phyloP scores from a whole-genome alignment of 2,329 filamentous ascomycete species.

The Zasmidium citrigriseum region DNA sequence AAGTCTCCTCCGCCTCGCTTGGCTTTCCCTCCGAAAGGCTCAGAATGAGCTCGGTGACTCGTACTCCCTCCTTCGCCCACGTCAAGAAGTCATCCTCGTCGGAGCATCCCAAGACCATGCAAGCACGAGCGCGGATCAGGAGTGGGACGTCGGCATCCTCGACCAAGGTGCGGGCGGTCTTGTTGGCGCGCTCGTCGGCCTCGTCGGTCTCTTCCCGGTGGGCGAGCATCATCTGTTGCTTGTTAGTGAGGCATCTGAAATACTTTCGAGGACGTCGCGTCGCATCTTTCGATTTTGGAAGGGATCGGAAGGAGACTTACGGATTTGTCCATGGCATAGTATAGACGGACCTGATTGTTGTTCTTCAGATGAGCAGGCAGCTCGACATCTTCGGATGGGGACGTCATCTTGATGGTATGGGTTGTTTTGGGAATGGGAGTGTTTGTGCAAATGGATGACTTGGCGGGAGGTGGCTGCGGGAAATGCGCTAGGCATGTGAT shows the following conservation, averaged over 20 bases:
- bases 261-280: no score
- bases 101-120: conserved; percentile 6
- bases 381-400: no score
- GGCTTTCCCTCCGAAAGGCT: background rate
- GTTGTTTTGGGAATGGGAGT: background rate
- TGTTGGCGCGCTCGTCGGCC: background rate
- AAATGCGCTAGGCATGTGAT: no score
- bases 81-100: conserved; percentile 1
- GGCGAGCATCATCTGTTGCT: conserved; percentile 2
- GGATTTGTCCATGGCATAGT: background rate
- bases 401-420: no score
- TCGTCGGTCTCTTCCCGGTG: background rate
- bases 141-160: conserved; percentile 7
- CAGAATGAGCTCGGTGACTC: background rate
- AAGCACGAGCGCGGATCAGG: conserved; percentile 5
- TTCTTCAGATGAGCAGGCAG: background rate
- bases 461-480: no score
- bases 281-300: no score
- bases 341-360: background rate
- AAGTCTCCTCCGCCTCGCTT: background rate
- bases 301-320: background rate
- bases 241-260: no score
- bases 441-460: no score
- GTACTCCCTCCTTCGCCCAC: conserved; percentile 10
- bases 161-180: conserved; percentile 7